phyloP scores from a whole-genome alignment of 1,284 basidiomycete species.

The Malassezia caprae region DNA sequence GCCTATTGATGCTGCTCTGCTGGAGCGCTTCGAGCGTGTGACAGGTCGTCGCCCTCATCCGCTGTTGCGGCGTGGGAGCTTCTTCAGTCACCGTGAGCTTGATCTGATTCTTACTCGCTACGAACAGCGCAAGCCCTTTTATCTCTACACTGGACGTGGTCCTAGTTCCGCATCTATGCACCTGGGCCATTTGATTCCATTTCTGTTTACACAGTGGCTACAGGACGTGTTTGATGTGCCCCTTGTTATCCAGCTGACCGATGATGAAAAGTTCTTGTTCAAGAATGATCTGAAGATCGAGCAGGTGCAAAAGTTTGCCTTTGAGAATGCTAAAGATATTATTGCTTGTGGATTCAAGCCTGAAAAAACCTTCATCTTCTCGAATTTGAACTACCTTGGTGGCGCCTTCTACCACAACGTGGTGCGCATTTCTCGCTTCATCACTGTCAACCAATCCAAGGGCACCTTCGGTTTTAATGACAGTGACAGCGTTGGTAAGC shows the following conservation, averaged over 20 bases:
- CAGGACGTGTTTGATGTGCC: constrained; percentile 94
- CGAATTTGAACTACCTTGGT: constrained; percentile 73
- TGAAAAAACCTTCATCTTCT: constrained; percentile 95
- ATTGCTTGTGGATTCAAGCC: constrained; percentile 89
- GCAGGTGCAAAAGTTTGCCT: constrained; percentile 73
- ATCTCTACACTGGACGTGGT: constrained; percentile 92
- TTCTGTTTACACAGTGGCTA: constrained; percentile 96
- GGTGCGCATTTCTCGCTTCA: constrained; percentile 79
- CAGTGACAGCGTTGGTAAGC: constrained; percentile 90
- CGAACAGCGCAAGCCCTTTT: constrained; percentile 95
- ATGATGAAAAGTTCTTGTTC: constrained; percentile 99
- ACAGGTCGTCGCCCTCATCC: constrained; percentile 87
- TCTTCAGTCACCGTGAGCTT: constrained; percentile 96
- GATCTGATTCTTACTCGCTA: constrained; percentile 87
- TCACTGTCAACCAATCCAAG: constrained; percentile 86
- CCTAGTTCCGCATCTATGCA: constrained; percentile 97
- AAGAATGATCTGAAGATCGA: constrained; percentile 85
- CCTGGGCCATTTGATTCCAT: constrained; percentile 93
- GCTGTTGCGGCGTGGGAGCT: constrained; percentile 80
- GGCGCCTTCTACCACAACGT: constrained; percentile 91
- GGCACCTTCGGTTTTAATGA: constrained; percentile 89
- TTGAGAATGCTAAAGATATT: constrained; percentile 82
- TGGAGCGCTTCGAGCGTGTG: constrained; percentile 80
- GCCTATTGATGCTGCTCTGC: constrained; percentile 63
- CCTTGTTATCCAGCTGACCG: constrained; percentile 87